Evolutionary conservation across 768 basidiomycete genomes (phyloP).

Genomic region (Mycena sanguinolenta): DNA sequence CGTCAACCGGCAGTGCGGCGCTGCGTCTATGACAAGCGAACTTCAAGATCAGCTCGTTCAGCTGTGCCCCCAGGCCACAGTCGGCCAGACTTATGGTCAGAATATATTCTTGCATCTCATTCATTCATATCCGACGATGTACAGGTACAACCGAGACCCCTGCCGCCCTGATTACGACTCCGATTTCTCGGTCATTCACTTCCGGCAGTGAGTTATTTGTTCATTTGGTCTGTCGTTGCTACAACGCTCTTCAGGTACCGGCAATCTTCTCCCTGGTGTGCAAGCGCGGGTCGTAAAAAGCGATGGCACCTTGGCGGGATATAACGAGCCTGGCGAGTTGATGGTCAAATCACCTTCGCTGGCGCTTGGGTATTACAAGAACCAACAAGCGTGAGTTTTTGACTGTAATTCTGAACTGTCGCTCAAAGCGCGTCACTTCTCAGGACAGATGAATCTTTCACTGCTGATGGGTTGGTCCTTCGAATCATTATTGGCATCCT

Average conservation of each 20-base stretch:
- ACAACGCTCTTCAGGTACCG: slow-evolving; percentile 59
- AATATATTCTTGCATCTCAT: neutral
- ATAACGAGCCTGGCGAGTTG: slow-evolving; percentile 60
- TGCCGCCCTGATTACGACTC: slow-evolving; percentile 64
- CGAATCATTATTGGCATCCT: neutral
- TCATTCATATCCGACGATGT: neutral
- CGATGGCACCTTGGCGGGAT: slow-evolving; percentile 56
- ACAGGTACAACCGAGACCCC: slow-evolving; percentile 78
- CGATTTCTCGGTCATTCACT: slow-evolving; percentile 55
- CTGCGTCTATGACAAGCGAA: slow-evolving; percentile 69
- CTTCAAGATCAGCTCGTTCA: slow-evolving; percentile 61
- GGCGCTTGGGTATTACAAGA: slow-evolving; percentile 59
- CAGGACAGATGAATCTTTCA: slow-evolving; percentile 68
- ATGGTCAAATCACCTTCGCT: slow-evolving; percentile 53
- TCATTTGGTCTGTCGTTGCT: neutral
- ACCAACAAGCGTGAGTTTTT: slow-evolving; percentile 64
- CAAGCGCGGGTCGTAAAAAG: slow-evolving; percentile 56
- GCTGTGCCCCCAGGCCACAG: slow-evolving; percentile 62
- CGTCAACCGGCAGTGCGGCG: slow-evolving; percentile 54
- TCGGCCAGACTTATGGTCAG: slow-evolving; percentile 70
- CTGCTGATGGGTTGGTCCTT: slow-evolving; percentile 34
- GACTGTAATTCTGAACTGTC: neutral
- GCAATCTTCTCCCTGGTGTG: slow-evolving; percentile 50
- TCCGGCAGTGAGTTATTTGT: slow-evolving; percentile 19
- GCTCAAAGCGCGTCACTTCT: slow-evolving; percentile 38